A percentile compares a stretch with the other conserved stretches of the same genome.
phyloP scores from a whole-genome alignment of 2,329 filamentous ascomycete species.

The Orbilia blumenaviensis region DNA sequence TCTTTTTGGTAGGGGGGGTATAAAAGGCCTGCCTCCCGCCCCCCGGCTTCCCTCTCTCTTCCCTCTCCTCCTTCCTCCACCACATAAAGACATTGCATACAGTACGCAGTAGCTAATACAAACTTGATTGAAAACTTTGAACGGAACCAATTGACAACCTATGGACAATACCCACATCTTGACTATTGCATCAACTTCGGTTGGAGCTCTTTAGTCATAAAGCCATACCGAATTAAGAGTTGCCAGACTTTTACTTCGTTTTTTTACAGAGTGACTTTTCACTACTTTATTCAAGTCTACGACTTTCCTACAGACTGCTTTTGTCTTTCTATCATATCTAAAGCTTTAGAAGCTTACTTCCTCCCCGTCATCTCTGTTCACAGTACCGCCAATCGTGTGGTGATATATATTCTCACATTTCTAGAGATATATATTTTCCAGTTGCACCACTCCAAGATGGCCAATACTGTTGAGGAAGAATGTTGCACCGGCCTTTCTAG shows the following conservation, averaged over 20 bases:
- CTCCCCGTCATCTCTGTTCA: background rate
- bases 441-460: slow-evolving; percentile 28
- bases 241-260: background rate
- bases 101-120: background rate
- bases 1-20: background rate
- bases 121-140: slow-evolving; percentile 19
- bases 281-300: background rate
- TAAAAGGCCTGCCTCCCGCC: slow-evolving; percentile 19
- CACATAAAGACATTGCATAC: background rate
- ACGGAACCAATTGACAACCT: slow-evolving; percentile 17
- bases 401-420: slow-evolving; percentile 45
- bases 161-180: slow-evolving; percentile 17
- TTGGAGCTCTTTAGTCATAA: slow-evolving; percentile 27
- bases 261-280: background rate
- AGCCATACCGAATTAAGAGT: slow-evolving; percentile 3
- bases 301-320: background rate
- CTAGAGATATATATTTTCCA: slow-evolving; percentile 37
- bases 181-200: slow-evolving; percentile 16
- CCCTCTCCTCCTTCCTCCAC: background rate
- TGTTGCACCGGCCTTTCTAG: slow-evolving; percentile 44
- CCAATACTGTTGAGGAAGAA: slow-evolving; percentile 21
- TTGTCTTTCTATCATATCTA: background rate
- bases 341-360: background rate
- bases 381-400: background rate
- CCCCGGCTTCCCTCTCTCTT: background rate